phyloP scores from a whole-genome alignment of 2,329 filamentous ascomycete species.

The Ilyonectria sp. region DNA sequence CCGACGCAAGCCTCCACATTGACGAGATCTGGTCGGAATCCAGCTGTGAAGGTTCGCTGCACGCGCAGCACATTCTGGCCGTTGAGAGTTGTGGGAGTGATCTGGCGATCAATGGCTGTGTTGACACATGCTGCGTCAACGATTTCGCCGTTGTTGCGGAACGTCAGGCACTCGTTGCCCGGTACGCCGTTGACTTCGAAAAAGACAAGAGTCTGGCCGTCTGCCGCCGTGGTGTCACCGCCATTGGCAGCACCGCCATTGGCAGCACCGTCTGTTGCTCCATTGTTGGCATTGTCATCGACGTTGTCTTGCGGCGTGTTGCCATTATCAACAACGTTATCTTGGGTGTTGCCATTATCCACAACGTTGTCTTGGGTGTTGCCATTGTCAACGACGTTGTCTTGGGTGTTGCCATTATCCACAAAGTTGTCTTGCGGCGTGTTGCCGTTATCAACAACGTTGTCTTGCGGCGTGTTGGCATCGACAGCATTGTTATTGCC shows the following conservation, averaged over 20 bases:
- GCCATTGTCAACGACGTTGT: background rate
- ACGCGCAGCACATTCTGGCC: conserved; percentile 30
- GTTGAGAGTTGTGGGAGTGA: conserved; percentile 31
- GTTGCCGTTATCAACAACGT: background rate
- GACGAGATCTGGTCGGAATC: conserved; percentile 34
- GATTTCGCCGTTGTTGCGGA: conserved; percentile 39
- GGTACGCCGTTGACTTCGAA: conserved; percentile 34
- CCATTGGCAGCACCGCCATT: conserved; percentile 8
- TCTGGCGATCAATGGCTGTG: conserved; percentile 31
- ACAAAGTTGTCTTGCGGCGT: background rate
- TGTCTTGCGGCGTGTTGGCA: background rate
- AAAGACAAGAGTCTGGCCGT: conserved; percentile 35
- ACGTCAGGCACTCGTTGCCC: conserved; percentile 37
- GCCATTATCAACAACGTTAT: background rate
- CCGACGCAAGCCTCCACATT: conserved; percentile 35
- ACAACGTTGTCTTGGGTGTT: conserved; percentile 1
- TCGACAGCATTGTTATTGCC: background rate
- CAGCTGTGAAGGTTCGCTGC: conserved; percentile 35
- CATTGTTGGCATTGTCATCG: background rate
- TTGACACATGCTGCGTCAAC: conserved; percentile 39
- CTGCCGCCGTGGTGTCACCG: background rate
- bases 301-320: background rate
- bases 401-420: background rate
- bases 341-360: background rate
- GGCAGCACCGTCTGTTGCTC: background rate